These are phyloP conservation scores for Dipteronia sinensis DNA, from an alignment of 345 rosid genomes.

Conservation along the genomic window DNA sequence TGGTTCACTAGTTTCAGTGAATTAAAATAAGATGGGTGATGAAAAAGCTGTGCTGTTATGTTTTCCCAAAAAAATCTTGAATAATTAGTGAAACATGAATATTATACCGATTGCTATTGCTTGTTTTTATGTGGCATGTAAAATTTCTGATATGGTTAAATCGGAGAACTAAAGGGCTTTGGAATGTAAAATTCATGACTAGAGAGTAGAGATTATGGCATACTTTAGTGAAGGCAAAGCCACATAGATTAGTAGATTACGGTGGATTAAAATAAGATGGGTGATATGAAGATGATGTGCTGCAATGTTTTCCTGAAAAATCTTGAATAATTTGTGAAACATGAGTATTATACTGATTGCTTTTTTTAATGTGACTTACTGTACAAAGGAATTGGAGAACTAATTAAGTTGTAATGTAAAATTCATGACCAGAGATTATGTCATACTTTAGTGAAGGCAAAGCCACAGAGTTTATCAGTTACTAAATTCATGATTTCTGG, in stretches of 20 bases:
- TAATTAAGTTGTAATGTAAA: background rate
- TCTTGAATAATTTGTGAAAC: background rate
- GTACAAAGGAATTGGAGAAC: conserved; percentile 2
- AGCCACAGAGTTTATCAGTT: background rate
- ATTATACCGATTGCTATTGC: background rate
- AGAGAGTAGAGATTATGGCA: background rate
- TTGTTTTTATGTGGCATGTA: background rate
- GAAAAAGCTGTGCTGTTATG: background rate
- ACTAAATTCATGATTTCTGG: background rate
- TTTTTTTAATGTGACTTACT: background rate
- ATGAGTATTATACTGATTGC: background rate
- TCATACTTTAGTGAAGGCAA: background rate
- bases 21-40: background rate
- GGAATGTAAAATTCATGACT: background rate
- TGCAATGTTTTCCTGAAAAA: background rate
- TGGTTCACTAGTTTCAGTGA: background rate
- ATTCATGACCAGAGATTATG: conserved; percentile 3
- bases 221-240: background rate
- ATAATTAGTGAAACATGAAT: background rate
- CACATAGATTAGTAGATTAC: background rate
- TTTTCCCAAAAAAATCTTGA: background rate
- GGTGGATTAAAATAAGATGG: background rate
- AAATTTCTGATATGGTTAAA: background rate
- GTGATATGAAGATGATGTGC: background rate
- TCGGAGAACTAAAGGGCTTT: background rate